Percentiles rank a stretch among this genome's conserved stretches.
phyloP scores from a whole-genome alignment of 495 filamentous ascomycete species.

The Trichocladium antarcticum region DNA sequence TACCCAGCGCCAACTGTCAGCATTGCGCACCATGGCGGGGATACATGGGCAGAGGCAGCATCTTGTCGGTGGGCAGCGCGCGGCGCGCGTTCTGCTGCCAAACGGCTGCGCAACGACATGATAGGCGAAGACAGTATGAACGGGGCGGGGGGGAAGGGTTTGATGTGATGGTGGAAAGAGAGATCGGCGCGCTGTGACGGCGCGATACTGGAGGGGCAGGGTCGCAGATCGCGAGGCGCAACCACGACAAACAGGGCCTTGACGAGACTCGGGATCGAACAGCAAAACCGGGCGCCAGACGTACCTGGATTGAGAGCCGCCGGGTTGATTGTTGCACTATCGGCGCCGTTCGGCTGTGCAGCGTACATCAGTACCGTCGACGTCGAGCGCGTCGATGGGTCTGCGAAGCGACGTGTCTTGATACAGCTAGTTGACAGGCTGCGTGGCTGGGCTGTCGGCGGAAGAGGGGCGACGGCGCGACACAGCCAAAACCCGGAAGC shows the following conservation, averaged over 20 bases:
- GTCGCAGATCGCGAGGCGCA: background rate
- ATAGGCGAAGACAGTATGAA: background rate
- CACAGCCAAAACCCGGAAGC: constrained; percentile 13
- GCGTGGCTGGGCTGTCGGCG: constrained; percentile 28
- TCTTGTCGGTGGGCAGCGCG: background rate
- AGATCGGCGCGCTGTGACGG: background rate
- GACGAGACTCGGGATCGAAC: background rate
- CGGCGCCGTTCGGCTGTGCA: constrained; percentile 44
- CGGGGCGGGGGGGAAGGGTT: background rate
- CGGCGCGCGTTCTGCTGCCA: background rate
- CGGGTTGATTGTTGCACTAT: constrained; percentile 48
- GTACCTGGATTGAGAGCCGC: constrained; percentile 45
- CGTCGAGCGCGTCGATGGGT: constrained; percentile 32
- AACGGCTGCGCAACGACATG: constrained; percentile 5
- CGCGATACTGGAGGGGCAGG: background rate
- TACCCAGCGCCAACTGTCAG: constrained; percentile 22
- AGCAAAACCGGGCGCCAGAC: constrained; percentile 14
- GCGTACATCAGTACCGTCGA: constrained; percentile 43
- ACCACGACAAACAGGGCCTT: background rate
- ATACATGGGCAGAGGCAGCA: background rate
- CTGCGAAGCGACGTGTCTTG: constrained; percentile 47
- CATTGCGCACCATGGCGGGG: constrained; percentile 10
- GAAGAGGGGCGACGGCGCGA: constrained; percentile 18
- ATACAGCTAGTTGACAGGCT: constrained; percentile 25
- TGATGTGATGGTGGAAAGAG: background rate